These are phyloP conservation scores for Colletotrichum liriopes DNA, from an alignment of 2,329 filamentous ascomycete species.

Conservation along the genomic window DNA sequence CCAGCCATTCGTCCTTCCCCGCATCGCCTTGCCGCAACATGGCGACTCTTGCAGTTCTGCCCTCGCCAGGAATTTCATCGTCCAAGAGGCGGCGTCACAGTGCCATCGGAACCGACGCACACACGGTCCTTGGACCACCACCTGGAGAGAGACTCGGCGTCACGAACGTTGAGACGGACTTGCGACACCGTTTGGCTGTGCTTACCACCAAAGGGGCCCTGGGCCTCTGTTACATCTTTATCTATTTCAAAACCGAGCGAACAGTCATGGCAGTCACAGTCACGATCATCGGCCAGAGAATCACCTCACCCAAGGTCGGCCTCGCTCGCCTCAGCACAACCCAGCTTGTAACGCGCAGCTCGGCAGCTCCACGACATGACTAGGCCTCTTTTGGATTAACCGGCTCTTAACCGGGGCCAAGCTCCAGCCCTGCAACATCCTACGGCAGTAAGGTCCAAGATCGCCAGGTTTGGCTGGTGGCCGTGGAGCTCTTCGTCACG, in stretches of 20 bases:
- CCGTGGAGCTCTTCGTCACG: constrained; percentile 38
- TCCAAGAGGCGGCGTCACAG: constrained; percentile 10
- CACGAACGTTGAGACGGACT: constrained; percentile 32
- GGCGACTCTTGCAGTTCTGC: constrained; percentile 13
- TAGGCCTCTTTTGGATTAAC: constrained; percentile 25
- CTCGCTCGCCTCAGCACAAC: neutral
- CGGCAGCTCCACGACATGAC: neutral
- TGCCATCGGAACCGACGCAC: accelerated
- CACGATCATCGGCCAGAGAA: neutral
- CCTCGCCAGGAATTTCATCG: constrained; percentile 26
- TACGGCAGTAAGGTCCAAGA: constrained; percentile 10
- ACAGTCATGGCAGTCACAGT: neutral
- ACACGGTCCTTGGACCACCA: constrained; percentile 9
- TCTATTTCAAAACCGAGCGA: neutral
- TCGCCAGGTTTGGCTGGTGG: constrained; percentile 8
- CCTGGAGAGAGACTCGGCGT: neutral
- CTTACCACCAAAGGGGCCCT: constrained; percentile 10
- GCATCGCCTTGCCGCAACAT: constrained; percentile 33
- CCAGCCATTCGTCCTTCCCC: constrained; percentile 34
- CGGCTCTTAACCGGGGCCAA: constrained; percentile 36
- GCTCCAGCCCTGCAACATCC: constrained; percentile 34
- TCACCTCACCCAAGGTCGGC: neutral
- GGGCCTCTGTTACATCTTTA: constrained; percentile 30
- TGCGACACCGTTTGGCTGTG: constrained; percentile 23
- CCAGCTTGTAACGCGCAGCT: neutral